Evolutionary conservation across 164 flowering plant species (phyloP).

Genomic region (Berberis thunbergii): DNA sequence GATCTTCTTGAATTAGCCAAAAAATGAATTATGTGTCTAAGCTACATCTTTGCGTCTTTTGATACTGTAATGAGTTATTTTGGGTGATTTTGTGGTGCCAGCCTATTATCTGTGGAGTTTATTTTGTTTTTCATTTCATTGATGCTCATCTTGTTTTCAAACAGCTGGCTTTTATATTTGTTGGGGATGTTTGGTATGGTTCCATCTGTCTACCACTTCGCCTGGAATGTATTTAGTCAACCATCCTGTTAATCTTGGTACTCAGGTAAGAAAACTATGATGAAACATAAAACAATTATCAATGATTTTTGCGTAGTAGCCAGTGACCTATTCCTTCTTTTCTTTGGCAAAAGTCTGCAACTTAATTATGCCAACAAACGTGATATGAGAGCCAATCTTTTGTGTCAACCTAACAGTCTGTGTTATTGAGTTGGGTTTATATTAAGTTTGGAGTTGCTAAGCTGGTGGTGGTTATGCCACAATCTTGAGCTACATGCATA

Average conservation of each 20-base stretch:
- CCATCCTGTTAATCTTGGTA: slow-evolving; percentile 81
- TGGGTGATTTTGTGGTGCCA: neutral
- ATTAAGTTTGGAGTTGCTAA: no score
- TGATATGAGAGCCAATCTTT: no score
- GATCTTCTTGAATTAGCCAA: no score
- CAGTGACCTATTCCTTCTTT: neutral
- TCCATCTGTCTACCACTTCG: slow-evolving; percentile 90
- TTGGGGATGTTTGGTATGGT: slow-evolving; percentile 99
- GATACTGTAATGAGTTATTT: no score
- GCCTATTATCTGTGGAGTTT: neutral
- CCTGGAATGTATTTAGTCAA: slow-evolving; percentile 98
- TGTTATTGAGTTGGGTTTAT: no score
- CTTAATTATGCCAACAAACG: neutral
- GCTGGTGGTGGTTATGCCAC: no score
- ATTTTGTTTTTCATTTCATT: neutral
- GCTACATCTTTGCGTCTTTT: no score
- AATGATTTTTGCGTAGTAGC: no score
- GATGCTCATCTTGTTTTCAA: slow-evolving; percentile 3
- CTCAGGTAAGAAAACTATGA: slow-evolving; percentile 43
- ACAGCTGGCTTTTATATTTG: slow-evolving; percentile 99
- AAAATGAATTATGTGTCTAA: no score
- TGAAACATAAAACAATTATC: neutral
- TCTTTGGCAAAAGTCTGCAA: neutral
- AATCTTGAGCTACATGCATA: no score
- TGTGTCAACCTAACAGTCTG: no score